Conservation (phyloP, 2,329 filamentous ascomycete genomes). For the Seiridium unicorne region DNA sequence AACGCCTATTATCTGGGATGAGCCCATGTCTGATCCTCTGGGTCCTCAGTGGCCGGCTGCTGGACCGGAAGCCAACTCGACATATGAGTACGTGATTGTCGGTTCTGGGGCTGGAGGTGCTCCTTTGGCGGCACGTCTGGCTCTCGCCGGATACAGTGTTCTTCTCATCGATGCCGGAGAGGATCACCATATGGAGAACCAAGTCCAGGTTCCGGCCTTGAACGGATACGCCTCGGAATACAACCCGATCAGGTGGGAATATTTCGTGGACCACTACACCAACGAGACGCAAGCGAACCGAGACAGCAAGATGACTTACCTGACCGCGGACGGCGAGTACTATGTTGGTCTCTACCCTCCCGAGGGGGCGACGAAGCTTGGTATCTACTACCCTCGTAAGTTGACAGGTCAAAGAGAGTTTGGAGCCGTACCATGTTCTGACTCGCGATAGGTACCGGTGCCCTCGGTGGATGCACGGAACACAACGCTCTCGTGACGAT, state of each 20-base stretch:
- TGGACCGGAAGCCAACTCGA: constrained; percentile 10
- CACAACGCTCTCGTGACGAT: constrained; percentile 27
- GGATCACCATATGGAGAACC: constrained; percentile 48
- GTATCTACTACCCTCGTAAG: constrained; percentile 57
- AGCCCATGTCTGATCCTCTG: constrained; percentile 1
- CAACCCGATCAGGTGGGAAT: constrained; percentile 57
- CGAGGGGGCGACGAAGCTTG: constrained; percentile 46
- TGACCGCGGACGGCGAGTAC: constrained; percentile 44
- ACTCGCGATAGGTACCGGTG: constrained; percentile 31
- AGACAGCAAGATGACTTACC: constrained; percentile 60
- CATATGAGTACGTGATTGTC: constrained; percentile 63
- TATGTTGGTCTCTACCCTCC: constrained; percentile 56
- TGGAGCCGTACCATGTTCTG: not conserved
- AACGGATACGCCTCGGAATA: constrained; percentile 54
- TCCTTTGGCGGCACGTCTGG: constrained; percentile 60
- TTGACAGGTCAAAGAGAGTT: not conserved
- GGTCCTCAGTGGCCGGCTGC: not conserved
- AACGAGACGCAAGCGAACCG: constrained; percentile 49
- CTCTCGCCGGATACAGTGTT: constrained; percentile 52
- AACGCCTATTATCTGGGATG: constrained; percentile 6
- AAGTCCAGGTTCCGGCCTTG: constrained; percentile 54
- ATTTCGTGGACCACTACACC: constrained; percentile 61
- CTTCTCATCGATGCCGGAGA: constrained; percentile 33
- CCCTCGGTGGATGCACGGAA: constrained; percentile 32
- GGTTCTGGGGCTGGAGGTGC: constrained; percentile 62